Percentiles rank a stretch among this genome's conserved stretches.
phyloP scores from a whole-genome alignment of 768 basidiomycete species.

The Tricholoma sp. region DNA sequence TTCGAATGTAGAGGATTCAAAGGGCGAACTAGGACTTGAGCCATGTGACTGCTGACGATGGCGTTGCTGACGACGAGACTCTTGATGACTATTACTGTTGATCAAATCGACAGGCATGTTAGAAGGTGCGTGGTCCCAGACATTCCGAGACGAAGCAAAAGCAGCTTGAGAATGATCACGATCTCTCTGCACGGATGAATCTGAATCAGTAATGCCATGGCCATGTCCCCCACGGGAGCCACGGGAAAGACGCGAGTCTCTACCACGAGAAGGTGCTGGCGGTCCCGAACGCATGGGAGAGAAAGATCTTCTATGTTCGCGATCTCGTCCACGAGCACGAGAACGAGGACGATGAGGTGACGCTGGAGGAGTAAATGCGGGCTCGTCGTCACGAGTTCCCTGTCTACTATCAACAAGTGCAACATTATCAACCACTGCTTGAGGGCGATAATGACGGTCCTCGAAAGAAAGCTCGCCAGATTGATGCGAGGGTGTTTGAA shows the following conservation, averaged over 20 bases:
- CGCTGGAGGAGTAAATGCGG: conserved; percentile 18
- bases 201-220: conserved; percentile 23
- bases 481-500: conserved; percentile 10
- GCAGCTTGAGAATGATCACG: conserved; percentile 13
- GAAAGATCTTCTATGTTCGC: conserved; percentile 24
- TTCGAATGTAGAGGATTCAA: conserved; percentile 13
- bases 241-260: conserved; percentile 19
- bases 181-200: conserved; percentile 21
- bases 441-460: conserved; percentile 66
- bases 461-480: conserved; percentile 39
- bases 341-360: conserved; percentile 24
- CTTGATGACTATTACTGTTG: conserved; percentile 15
- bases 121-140: conserved; percentile 19
- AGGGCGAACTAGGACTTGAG: conserved; percentile 7
- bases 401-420: conserved; percentile 21
- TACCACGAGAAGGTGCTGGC: conserved; percentile 15
- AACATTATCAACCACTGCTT: conserved; percentile 16
- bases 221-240: conserved; percentile 22
- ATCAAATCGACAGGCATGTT: conserved; percentile 15
- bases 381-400: conserved; percentile 12
- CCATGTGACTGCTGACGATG: conserved; percentile 1
- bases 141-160: conserved; percentile 19
- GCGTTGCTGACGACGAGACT: conserved; percentile 9
- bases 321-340: conserved; percentile 13
- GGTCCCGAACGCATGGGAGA: conserved; percentile 17